phyloP scores from a whole-genome alignment of 2,329 filamentous ascomycete species.

The Aspergillus piperis region DNA sequence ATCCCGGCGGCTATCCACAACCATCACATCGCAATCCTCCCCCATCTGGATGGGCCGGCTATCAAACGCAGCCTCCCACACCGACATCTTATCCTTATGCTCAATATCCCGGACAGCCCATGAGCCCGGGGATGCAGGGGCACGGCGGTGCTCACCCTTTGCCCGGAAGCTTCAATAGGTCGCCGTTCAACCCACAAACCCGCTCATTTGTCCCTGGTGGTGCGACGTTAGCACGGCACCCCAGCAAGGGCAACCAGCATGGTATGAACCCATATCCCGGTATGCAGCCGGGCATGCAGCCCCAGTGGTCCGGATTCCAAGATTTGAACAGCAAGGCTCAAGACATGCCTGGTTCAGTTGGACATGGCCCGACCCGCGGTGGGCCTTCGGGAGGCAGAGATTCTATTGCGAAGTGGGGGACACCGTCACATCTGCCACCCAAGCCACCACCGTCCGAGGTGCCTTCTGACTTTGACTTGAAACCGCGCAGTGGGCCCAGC shows the following conservation, averaged over 20 bases:
- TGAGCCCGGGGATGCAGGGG: constrained; percentile 64
- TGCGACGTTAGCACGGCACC: constrained; percentile 33
- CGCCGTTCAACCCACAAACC: constrained; percentile 90
- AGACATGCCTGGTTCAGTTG: constrained; percentile 21
- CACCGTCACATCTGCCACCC: constrained; percentile 51
- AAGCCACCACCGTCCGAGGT: constrained; percentile 53
- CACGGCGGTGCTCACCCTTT: constrained; percentile 78
- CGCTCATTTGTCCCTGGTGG: constrained; percentile 81
- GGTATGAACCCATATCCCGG: constrained; percentile 29
- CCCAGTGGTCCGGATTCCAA: constrained; percentile 32
- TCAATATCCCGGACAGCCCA: constrained; percentile 67
- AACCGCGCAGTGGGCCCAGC: constrained; percentile 31
- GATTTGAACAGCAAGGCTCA: constrained; percentile 26
- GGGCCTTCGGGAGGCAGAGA: constrained; percentile 32
- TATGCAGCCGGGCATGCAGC: constrained; percentile 25
- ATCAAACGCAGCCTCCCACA: constrained; percentile 42
- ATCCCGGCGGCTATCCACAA: constrained; percentile 34
- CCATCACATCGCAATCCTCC: constrained; percentile 43
- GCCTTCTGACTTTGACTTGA: constrained; percentile 44
- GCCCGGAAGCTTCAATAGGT: constrained; percentile 79
- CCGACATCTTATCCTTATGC: constrained; percentile 70
- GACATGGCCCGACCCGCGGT: constrained; percentile 23
- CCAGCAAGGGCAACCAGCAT: constrained; percentile 34
- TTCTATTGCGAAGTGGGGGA: constrained; percentile 54
- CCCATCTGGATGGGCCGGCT: constrained; percentile 42